Base-by-base conservation (phyloP, 257 asterid genomes). In the Thymus quinquecostatus region DNA sequence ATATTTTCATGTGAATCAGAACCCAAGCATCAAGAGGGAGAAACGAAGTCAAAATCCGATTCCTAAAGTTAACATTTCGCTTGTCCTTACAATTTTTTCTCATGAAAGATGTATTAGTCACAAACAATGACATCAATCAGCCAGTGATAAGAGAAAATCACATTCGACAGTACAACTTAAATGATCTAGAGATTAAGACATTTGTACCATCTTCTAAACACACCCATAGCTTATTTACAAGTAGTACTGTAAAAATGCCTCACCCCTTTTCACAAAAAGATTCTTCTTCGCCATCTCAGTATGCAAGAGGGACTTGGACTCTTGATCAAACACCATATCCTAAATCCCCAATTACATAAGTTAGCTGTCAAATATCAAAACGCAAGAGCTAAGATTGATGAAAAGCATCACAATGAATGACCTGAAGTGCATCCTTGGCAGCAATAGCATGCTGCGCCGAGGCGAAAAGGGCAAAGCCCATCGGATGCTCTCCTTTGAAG, bases 251-350 rank as follows among this genome's bases (percentile, higher is more conserved):
- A 44, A 43, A 62, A 30, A 30, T 48, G 56, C 64, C 88, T 85
- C 87, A 95, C 98, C 99, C 78, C 99, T 88, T 84, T 95, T 95
- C 44, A 95, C 96, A 61, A 95, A 95, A 44, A 95, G 98, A 81
- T 95, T 95, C 90, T 95, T 95, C 91, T 95, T 95, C 1, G 98
- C 99, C 99, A 95, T 95, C 96, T 92, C 98, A 28, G 95, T 87
- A 77, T 95, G 99, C 89, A 95, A 78, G 28, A 95, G 80, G 6
- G 97, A 89, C 74, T 95, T 92, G 1, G 92, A 82, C 64, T 95
- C 97, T 0, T 89, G 78, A 75, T 95, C 96, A 77, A 95, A 95
- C 80, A 92, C 84, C 98, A 95, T 84, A 44, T 87, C 98, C 99
- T 94, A 71, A 21, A 73, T 2, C 43, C 64, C 78, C 44, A 43